Base-by-base conservation (phyloP, 2,329 filamentous ascomycete genomes). In the Penicillium sp. region DNA sequence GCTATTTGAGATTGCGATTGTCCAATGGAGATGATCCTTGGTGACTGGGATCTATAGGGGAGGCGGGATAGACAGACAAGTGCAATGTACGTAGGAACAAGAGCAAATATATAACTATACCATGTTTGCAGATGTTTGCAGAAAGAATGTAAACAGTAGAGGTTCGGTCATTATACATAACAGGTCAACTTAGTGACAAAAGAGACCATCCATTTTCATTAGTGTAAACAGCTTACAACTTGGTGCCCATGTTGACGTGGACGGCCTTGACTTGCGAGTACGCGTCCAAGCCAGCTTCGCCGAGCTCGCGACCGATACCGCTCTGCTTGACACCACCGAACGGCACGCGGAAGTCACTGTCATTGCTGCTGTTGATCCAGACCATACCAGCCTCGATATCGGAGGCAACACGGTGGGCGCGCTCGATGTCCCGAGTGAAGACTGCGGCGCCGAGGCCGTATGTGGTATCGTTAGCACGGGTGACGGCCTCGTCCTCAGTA, bases 301-400 rank as follows among this genome's bases (percentile, higher is more conserved):
- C 84, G 11, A 86, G 72, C 71, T 87, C 84, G 50, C 84, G 73
- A 23, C 84, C 84, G 67, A 86, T 85, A 3, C 84, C 84, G 63
- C 78, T 82, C 74, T 86, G 82, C 76, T 87, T 87, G 36, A 85
- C 82, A 40, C 84, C 84, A 27, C 84, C 84, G 64, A 87, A 87
- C 0, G 84, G 84, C 45, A 86, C 77, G 9, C 76, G 72, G 67
- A 76, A 74, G 58, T 77, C 72, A 46, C 71, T 71, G 62, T 78
- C 75, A 55, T 79, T 82, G 72, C 80, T 81, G 64, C 79, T 82
- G 65, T 90, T 90, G 68, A 90, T 83, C 77, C 86, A 88, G 4
- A 90, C 86, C 81, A 88, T 88, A 31, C 87, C 87, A 13, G 84
- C 82, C 70, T 89, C 85, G 45, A 90, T 77, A 46, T 79, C 76